Conservation (phyloP, 805 yeast genomes). For the Lachancea kluyveri region DNA sequence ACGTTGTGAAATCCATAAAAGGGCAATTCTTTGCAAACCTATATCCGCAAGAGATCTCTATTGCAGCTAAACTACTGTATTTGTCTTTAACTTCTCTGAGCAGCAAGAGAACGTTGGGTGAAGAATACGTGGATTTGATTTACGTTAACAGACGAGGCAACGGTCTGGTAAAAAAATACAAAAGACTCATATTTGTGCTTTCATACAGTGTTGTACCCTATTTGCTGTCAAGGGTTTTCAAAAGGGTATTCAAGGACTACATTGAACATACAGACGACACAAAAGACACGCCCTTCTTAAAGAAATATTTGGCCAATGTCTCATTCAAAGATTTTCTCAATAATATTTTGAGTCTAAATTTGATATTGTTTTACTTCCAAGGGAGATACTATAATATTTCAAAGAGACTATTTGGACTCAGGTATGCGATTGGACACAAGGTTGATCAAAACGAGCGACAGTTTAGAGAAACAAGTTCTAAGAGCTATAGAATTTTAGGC, state of each 20-base stretch:
- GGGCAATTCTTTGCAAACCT: slow-evolving; percentile 62
- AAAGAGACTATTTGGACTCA: slow-evolving; percentile 70
- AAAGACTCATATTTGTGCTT: slow-evolving; percentile 53
- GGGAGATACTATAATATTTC: slow-evolving; percentile 78
- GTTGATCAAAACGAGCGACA: slow-evolving; percentile 33
- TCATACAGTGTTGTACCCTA: slow-evolving; percentile 63
- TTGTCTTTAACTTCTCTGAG: slow-evolving; percentile 66
- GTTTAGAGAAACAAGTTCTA: slow-evolving; percentile 32
- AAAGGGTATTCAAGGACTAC: slow-evolving; percentile 6
- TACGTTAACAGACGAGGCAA: slow-evolving; percentile 54
- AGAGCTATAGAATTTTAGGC: slow-evolving; percentile 70
- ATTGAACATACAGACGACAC: slow-evolving; percentile 8
- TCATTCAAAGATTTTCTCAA: slow-evolving; percentile 40
- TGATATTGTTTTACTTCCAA: slow-evolving; percentile 74
- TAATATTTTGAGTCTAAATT: slow-evolving; percentile 55
- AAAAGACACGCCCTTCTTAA: slow-evolving; percentile 2
- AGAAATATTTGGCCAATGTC: slow-evolving; percentile 5
- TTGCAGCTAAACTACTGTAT: slow-evolving; percentile 54
- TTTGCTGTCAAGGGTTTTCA: slow-evolving; percentile 30
- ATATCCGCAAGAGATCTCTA: slow-evolving; percentile 55
- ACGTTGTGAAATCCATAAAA: slow-evolving; percentile 45
- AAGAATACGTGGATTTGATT: slow-evolving; percentile 81
- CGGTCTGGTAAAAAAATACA: slow-evolving; percentile 38
- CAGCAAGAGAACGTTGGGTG: slow-evolving; percentile 84
- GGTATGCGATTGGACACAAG: slow-evolving; percentile 70